A percentile compares a stretch with the other conserved stretches of the same genome.
Conservation (phyloP, 2,329 filamentous ascomycete species). For the Chlorencoelia australis region DNA sequence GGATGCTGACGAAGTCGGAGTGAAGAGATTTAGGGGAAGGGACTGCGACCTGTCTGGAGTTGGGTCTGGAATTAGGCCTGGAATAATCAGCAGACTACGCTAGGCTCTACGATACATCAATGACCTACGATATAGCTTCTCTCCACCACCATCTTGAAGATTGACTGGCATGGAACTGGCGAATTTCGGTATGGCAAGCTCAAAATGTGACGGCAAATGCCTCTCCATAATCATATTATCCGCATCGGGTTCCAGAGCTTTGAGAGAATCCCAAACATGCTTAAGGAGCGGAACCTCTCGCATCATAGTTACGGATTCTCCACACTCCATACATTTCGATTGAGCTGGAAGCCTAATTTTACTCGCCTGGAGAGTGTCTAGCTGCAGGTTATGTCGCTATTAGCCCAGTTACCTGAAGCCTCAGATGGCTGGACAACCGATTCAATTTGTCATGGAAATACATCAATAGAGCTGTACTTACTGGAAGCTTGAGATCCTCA, state of each 20-base stretch:
- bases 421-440: too few relatives aligned
- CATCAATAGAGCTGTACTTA: conserved; percentile 17
- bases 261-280: conserved; percentile 30
- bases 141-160: too few relatives aligned
- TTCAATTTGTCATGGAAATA: too few relatives aligned
- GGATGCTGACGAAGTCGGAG: conserved; percentile 14
- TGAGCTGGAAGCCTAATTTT: conserved; percentile 21
- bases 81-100: too few relatives aligned
- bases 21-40: conserved; percentile 12
- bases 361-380: conserved; percentile 11
- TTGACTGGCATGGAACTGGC: too few relatives aligned
- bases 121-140: too few relatives aligned
- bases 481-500: conserved; percentile 22
- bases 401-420: too few relatives aligned
- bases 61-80: too few relatives aligned
- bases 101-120: too few relatives aligned
- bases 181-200: conserved; percentile 24
- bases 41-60: conserved; percentile 10
- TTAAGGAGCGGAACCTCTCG: conserved; percentile 30
- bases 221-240: conserved; percentile 31
- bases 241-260: conserved; percentile 29
- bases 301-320: conserved; percentile 27
- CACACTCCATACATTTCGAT: conserved; percentile 28
- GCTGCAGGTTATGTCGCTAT: too few relatives aligned
- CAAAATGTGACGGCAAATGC: conserved; percentile 29